These are phyloP conservation scores for Coprinopsis sp. DNA, from an alignment of 768 basidiomycete species.

Conservation along the genomic window DNA sequence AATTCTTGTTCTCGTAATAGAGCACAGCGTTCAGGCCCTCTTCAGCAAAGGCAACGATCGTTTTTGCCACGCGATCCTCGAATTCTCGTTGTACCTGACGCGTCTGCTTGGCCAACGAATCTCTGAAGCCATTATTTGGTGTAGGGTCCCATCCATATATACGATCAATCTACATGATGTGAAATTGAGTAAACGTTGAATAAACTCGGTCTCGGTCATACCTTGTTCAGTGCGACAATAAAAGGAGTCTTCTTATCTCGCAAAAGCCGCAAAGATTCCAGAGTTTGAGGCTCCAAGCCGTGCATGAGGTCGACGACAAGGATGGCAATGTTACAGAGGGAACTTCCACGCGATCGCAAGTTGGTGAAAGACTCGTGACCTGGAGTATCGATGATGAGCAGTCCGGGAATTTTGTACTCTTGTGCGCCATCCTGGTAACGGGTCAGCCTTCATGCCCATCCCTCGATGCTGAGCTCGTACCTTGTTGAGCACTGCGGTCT, in stretches of 20 bases:
- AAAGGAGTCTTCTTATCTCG: conserved; percentile 95
- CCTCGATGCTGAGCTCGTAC: conserved; percentile 31
- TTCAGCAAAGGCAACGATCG: conserved; percentile 92
- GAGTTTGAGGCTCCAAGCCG: conserved; percentile 95
- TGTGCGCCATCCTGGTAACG: conserved; percentile 59
- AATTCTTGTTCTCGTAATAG: conserved; percentile 97
- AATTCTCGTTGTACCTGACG: conserved; percentile 84
- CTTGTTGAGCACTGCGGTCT: conserved; percentile 91
- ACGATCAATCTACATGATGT: conserved; percentile 77
- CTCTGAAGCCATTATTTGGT: conserved; percentile 88
- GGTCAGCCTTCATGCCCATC: not conserved
- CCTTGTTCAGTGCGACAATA: conserved; percentile 98
- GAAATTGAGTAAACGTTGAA: conserved; percentile 6
- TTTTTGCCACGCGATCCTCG: conserved; percentile 80
- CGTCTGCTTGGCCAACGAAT: conserved; percentile 81
- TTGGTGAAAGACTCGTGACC: conserved; percentile 99
- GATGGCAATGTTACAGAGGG: conserved; percentile 97
- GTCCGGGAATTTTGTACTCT: conserved; percentile 96
- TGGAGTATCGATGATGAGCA: conserved; percentile 95
- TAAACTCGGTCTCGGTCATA: conserved; percentile 18
- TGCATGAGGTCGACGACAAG: conserved; percentile 99
- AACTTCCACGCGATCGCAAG: conserved; percentile 90
- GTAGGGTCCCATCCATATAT: conserved; percentile 92
- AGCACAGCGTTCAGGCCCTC: conserved; percentile 92
- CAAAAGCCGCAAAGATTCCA: conserved; percentile 90